These are phyloP conservation scores for Metarhizium rileyi DNA, from an alignment of 2,329 filamentous ascomycete species.

Conservation along the genomic window DNA sequence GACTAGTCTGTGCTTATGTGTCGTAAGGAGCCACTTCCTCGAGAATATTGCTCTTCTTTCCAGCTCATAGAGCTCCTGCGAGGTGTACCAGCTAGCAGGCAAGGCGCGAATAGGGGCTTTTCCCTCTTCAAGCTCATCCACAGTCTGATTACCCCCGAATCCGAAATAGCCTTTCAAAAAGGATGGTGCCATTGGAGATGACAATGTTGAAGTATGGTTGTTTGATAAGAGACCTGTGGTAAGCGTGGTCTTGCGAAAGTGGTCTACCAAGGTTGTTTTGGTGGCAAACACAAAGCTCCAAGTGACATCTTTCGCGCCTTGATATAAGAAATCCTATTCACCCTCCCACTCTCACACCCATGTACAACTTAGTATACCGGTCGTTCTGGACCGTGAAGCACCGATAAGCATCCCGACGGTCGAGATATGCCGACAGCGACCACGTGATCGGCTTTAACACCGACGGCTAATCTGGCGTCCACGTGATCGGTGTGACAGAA, in stretches of 20 bases:
- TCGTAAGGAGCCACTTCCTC: constrained; percentile 44
- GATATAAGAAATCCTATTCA: constrained; percentile 8
- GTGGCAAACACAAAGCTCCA: not conserved
- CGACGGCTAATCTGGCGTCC: not conserved
- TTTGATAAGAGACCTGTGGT: no score
- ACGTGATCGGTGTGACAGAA: constrained; percentile 5
- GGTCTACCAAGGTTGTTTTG: not conserved
- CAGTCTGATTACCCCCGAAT: constrained; percentile 16
- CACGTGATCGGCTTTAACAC: constrained; percentile 8
- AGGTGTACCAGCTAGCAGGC: constrained; percentile 42
- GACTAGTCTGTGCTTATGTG: constrained; percentile 38
- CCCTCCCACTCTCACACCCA: not conserved
- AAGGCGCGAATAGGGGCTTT: constrained; percentile 25
- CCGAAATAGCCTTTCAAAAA: constrained; percentile 29
- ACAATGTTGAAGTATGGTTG: no score
- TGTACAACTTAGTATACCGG: not conserved
- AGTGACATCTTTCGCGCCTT: constrained; percentile 5
- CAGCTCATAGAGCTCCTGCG: constrained; percentile 44
- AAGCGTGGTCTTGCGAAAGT: no score
- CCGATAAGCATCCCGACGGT: not conserved
- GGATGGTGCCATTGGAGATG: constrained; percentile 12
- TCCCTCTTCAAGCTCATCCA: constrained; percentile 14
- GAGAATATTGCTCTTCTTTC: constrained; percentile 49
- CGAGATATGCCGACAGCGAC: constrained; percentile 1
- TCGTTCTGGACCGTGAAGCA: not conserved